Evolutionary conservation across 208 protist genomes (phyloP).

Genomic region (Wallacemonas rigidus): DNA sequence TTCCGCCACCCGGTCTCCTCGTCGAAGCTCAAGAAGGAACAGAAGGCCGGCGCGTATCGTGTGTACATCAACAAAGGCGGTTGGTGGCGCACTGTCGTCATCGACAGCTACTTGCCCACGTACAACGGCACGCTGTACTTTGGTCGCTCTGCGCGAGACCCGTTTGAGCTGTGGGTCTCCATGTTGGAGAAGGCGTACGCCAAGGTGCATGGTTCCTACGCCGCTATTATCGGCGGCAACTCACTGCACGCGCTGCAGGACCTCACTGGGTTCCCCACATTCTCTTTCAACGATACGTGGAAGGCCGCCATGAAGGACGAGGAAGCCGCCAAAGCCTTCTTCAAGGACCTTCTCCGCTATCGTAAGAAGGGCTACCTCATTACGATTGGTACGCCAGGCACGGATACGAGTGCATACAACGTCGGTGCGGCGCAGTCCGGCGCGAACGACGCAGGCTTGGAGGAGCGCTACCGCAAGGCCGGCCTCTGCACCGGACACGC

Average conservation of each 20-base stretch:
- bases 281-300: constrained; percentile 50
- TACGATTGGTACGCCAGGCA: constrained; percentile 37
- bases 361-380: constrained; percentile 34
- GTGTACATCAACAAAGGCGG: constrained; percentile 54
- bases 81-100: constrained; percentile 54
- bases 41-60: constrained; percentile 41
- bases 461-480: constrained; percentile 29
- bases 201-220: constrained; percentile 80
- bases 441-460: constrained; percentile 23
- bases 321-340: constrained; percentile 21
- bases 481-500: constrained; percentile 42
- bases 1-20: constrained; percentile 37
- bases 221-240: constrained; percentile 53
- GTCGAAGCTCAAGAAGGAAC: constrained; percentile 28
- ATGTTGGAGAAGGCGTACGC: constrained; percentile 87
- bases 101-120: constrained; percentile 63
- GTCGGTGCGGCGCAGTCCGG: constrained; percentile 2
- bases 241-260: constrained; percentile 57
- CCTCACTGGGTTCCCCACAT: constrained; percentile 55
- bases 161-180: constrained; percentile 68
- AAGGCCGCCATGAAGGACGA: constrained; percentile 24
- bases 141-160: constrained; percentile 36
- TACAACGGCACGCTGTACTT: constrained; percentile 32
- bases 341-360: constrained; percentile 33
- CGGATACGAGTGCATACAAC: constrained; percentile 33